phyloP scores from a whole-genome alignment of 2,329 filamentous ascomycete genomes.

The Anthostomella pinea region DNA sequence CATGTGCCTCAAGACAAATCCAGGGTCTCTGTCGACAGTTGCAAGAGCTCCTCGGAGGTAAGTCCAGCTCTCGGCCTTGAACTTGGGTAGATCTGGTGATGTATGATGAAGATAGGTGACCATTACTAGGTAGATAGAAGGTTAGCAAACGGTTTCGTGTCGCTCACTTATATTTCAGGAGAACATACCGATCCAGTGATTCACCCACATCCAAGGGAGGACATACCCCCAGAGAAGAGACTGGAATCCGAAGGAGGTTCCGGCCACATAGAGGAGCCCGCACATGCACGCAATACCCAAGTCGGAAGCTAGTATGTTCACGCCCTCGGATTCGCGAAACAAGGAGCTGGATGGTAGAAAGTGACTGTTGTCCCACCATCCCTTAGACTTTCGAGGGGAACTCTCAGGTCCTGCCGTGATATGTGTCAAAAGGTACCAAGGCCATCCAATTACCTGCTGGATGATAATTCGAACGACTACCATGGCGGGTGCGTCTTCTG shows the following conservation, averaged over 20 bases:
- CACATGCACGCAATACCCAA: constrained; percentile 50
- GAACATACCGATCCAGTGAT: constrained; percentile 63
- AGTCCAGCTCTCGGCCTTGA: constrained; percentile 55
- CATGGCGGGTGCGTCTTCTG: constrained; percentile 4
- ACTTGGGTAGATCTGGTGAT: constrained; percentile 43
- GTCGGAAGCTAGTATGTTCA: constrained; percentile 55
- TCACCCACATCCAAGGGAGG: constrained; percentile 65
- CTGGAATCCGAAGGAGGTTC: constrained; percentile 49
- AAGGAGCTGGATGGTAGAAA: constrained; percentile 58
- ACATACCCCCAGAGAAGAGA: constrained; percentile 58
- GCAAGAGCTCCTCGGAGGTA: constrained; percentile 59
- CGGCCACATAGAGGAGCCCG: constrained; percentile 48
- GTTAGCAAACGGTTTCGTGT: not conserved
- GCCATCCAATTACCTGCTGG: constrained; percentile 64
- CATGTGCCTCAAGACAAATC: constrained; percentile 58
- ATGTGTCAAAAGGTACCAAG: constrained; percentile 42
- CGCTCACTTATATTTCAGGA: not conserved
- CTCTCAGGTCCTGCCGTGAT: constrained; percentile 6
- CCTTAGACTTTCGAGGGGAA: constrained; percentile 35
- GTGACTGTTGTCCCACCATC: constrained; percentile 48
- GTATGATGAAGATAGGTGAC: constrained; percentile 76
- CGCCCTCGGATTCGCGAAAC: constrained; percentile 53
- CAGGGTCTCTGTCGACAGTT: constrained; percentile 62
- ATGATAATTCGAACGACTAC: constrained; percentile 15
- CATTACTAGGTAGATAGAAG: constrained; percentile 46